Conservation (phyloP, 1,139 yeast genomes). For the Suhomyces wounanorum region DNA sequence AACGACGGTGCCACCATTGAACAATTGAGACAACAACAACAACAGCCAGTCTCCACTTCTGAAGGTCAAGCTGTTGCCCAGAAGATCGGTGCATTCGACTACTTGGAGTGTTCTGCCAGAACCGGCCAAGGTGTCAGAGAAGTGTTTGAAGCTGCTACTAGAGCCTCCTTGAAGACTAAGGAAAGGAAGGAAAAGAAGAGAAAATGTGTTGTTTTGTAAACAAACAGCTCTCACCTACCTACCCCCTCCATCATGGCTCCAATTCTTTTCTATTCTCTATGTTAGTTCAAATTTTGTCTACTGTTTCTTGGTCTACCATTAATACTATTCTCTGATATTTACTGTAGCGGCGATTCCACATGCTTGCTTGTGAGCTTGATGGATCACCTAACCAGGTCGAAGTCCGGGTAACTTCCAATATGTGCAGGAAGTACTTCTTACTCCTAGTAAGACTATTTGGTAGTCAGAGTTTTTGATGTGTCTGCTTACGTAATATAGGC, state of each 20-base stretch:
- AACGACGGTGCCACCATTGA: slow-evolving; percentile 77
- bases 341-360: neutral
- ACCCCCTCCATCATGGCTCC: slow-evolving; percentile 4
- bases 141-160: slow-evolving; percentile 89
- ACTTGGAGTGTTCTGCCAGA: slow-evolving; percentile 92
- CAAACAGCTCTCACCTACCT: neutral
- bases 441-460: too few species aligned
- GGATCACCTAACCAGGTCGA: neutral
- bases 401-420: neutral
- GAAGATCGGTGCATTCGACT: slow-evolving; percentile 82
- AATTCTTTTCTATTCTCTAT: slow-evolving; percentile 13
- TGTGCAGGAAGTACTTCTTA: too few species aligned
- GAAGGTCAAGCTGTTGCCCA: slow-evolving; percentile 88
- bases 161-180: slow-evolving; percentile 75
- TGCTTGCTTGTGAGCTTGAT: neutral
- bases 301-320: slow-evolving; percentile 13
- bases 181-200: slow-evolving; percentile 58
- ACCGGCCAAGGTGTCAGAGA: slow-evolving; percentile 89
- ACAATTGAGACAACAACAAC: slow-evolving; percentile 71
- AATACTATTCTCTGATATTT: slow-evolving; percentile 13
- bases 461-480: too few species aligned
- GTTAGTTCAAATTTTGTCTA: slow-evolving; percentile 8
- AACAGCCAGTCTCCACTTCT: slow-evolving; percentile 70
- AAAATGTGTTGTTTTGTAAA: slow-evolving; percentile 59
- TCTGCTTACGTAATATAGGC: slow-evolving; percentile 7